Percentiles rank a stretch among this genome's conserved stretches.
These are phyloP conservation scores for Angomonas ambiguus DNA, from an alignment of 208 protist species.

Conservation along the genomic window DNA sequence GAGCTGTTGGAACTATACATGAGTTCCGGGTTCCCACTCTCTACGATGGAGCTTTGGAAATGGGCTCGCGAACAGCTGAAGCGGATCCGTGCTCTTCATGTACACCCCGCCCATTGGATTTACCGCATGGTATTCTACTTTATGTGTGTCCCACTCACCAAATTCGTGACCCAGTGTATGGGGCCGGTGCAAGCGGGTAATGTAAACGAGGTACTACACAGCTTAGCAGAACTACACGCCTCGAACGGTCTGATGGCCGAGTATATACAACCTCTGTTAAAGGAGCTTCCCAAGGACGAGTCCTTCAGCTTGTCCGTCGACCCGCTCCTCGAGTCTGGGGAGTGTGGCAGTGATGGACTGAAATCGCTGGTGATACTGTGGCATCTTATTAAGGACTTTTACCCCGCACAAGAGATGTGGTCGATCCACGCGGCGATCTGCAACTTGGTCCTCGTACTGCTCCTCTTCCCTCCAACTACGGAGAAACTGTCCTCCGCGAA, in stretches of 20 bases:
- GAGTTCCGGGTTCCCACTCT: constrained; percentile 19
- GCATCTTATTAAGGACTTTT: constrained; percentile 61
- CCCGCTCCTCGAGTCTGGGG: neutral
- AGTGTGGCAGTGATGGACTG: constrained; percentile 47
- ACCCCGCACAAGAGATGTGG: constrained; percentile 78
- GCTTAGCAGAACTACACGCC: constrained; percentile 11
- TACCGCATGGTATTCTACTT: constrained; percentile 71
- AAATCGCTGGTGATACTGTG: constrained; percentile 43
- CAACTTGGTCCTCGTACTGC: constrained; percentile 45
- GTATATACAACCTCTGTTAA: constrained; percentile 14
- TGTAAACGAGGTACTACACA: neutral
- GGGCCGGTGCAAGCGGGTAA: neutral
- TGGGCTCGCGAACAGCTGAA: constrained; percentile 39
- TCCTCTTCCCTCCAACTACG: constrained; percentile 20
- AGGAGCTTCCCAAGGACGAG: neutral
- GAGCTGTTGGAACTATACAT: constrained; percentile 27
- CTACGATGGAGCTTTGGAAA: constrained; percentile 18
- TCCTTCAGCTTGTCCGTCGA: neutral
- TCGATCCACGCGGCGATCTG: constrained; percentile 66
- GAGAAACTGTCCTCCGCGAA: constrained; percentile 10
- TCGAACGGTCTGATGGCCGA: constrained; percentile 9
- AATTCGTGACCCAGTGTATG: neutral
- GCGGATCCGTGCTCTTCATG: constrained; percentile 17
- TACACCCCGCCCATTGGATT: constrained; percentile 66
- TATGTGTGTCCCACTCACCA: constrained; percentile 45